Evolutionary conservation across 768 basidiomycete genomes (phyloP).

Genomic region (Dioszegia aurantiaca): DNA sequence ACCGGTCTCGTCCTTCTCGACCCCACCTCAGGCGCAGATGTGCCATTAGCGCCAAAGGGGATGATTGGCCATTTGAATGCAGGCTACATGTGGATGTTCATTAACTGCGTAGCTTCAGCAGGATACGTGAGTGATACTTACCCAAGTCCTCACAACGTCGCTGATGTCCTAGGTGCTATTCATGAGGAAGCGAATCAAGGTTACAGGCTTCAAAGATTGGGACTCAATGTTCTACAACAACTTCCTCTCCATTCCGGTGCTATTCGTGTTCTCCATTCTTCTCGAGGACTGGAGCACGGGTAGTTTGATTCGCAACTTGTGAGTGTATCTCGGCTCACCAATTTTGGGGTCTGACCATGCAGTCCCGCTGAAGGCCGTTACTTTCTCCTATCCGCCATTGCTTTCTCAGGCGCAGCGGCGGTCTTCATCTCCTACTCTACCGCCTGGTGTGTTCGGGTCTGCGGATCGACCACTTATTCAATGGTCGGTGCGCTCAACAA

Average conservation of each 20-base stretch:
- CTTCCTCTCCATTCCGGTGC: conserved; percentile 84
- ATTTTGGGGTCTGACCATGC: conserved; percentile 9
- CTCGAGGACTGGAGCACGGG: conserved; percentile 84
- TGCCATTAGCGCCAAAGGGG: conserved; percentile 31
- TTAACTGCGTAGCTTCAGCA: conserved; percentile 86
- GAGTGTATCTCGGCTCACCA: conserved; percentile 51
- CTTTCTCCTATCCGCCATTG: conserved; percentile 79
- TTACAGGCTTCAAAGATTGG: conserved; percentile 94
- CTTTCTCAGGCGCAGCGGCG: conserved; percentile 94
- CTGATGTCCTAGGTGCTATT: conserved; percentile 68
- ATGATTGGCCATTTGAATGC: conserved; percentile 61
- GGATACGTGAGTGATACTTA: conserved; percentile 66
- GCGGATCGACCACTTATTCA: conserved; percentile 98
- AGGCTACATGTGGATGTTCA: conserved; percentile 95
- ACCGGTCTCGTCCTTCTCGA: conserved; percentile 40
- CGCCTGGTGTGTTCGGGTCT: conserved; percentile 95
- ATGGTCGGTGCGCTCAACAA: conserved; percentile 99
- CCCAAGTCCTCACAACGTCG: neutral
- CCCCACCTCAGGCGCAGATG: conserved; percentile 47
- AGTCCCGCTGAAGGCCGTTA: conserved; percentile 80
- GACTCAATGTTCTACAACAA: conserved; percentile 99
- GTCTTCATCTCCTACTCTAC: conserved; percentile 98
- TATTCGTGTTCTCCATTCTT: conserved; percentile 74
- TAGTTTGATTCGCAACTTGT: conserved; percentile 84
- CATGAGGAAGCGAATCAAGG: conserved; percentile 95